Base-by-base conservation (phyloP, 441 rosid species). In the Gossypium davidsonii region DNA sequence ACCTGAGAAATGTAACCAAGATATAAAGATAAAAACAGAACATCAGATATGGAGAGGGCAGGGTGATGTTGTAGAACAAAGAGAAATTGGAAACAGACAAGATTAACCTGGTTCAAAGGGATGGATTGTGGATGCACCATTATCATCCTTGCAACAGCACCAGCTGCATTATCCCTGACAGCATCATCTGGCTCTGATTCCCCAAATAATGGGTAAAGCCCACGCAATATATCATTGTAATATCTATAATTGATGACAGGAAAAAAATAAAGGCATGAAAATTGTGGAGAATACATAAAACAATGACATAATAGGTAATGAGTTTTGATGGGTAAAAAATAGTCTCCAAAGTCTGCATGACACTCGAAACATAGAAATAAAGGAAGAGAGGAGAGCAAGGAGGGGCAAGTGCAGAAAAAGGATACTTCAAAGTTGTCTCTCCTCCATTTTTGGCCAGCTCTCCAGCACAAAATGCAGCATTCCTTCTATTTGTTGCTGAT, bases 71-170 rank as follows among this genome's bases (percentile, higher is more conserved):
- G 37, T 44, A 66, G 37, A 48, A 15, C 28, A 1, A 70, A 14
- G 57, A 8, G 14, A 74, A 57, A 17, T 25, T 56, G 7, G 64
- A 75, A 44, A 73, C 61, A 42, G 62, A 63, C 56, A 39, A 77
- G 61, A 75, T 55, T 44, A 73, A 95, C 98, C 92, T 96, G 97
- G 80, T 86, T 89, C 81, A 96, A 84, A 31, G 99, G 99, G 74
- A 96, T 81, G 67, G 91, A 79, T 71, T 93, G 92, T 3, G 97
- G 97, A 67, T 93, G 88, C 79, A 83, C 92, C 88, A 89, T 81
- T 84, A 96, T 91, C 99, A 96, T 91, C 86, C 97, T 92, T 76
- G 99, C 98, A 68, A 91, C 87, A 10, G 98, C 99, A 84, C 99
- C 99, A 52, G 98, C 97, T 65, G 98, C 98, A 82, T 96, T 96